Base-by-base conservation (phyloP, 192 early-diverging fungal species). In the Rhizoclosmatium globosum region DNA sequence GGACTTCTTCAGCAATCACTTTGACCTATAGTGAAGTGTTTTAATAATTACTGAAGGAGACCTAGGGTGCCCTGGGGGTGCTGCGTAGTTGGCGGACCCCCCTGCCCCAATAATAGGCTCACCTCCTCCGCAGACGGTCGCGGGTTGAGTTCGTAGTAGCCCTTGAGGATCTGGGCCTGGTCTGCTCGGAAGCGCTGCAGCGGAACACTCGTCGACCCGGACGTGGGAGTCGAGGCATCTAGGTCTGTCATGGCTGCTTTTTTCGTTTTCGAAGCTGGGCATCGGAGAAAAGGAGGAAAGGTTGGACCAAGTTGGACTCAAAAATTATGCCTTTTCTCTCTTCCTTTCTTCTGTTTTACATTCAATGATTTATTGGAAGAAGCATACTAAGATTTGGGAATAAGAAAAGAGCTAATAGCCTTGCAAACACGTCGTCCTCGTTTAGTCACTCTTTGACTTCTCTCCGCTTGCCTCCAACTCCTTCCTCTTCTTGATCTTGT, bases 401-500 rank as follows among this genome's bases (percentile, higher is more conserved):
- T 9, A 56, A 56, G 19, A 56, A 56, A 0, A 0, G 19, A 15
- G 53, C 53, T 56, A 31, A 31, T 31, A 31, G 0, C 31, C 50
- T 53, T 1, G 17, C 6, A 53, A 53, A 17, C 50, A 13, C 9
- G 50, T 53, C 17, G 6, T 53, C 17, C 17, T 53, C 17, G 6
- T 53, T 39, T 62, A 62, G 19, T 62, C 23, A 7, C 11, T 31
- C 43, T 68, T 68, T 43, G 39, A 19, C 62, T 64, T 39, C 21
- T 13, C 56, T 0, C 9, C 61, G 46, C 17, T n/a, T 45, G n/a
- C 11, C 57, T 62, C 19, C 19, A 57, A 56, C 58, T 47, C 68
- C 58, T 76, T 77, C 64, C 45, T 17, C 57, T 44, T 45, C 38
- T 65, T 19, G 45, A 62, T 23, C 77, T 82, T 82, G 41, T 89